These are phyloP conservation scores for Diutina siamensis DNA, from an alignment of 1,139 yeast genomes.

Conservation along the genomic window DNA sequence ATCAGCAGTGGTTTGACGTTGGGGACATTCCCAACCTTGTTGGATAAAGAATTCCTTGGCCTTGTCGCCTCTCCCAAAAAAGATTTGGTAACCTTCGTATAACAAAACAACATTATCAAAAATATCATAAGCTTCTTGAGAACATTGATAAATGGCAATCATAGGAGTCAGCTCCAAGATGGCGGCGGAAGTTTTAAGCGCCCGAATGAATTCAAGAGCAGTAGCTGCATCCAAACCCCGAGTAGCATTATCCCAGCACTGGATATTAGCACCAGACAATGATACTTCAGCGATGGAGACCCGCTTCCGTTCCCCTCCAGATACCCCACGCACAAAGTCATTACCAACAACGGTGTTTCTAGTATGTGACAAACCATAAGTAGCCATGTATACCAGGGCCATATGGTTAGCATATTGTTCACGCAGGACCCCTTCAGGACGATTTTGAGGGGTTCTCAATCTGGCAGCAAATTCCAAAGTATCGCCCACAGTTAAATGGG, in stretches of 20 bases:
- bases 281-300: slow-evolving; percentile 35
- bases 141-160: slow-evolving; percentile 19
- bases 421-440: slow-evolving; percentile 5
- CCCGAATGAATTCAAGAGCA: slow-evolving; percentile 24
- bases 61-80: slow-evolving; percentile 14
- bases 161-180: slow-evolving; percentile 17
- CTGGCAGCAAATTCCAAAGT: slow-evolving; percentile 7
- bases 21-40: slow-evolving; percentile 29
- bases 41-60: slow-evolving; percentile 16
- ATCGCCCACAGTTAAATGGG: slow-evolving; percentile 7
- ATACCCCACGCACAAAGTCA: slow-evolving; percentile 27
- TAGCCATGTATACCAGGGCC: slow-evolving; percentile 7
- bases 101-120: slow-evolving; percentile 17
- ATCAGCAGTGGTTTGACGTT: slow-evolving; percentile 53
- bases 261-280: slow-evolving; percentile 25
- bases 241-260: slow-evolving; percentile 56
- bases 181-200: slow-evolving; percentile 17
- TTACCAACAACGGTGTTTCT: slow-evolving; percentile 24
- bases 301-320: slow-evolving; percentile 36
- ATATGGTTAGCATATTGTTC: slow-evolving; percentile 7
- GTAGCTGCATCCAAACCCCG: slow-evolving; percentile 53
- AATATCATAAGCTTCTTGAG: slow-evolving; percentile 19
- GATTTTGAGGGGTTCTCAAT: slow-evolving; percentile 7
- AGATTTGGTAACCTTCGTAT: slow-evolving; percentile 19
- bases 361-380: slow-evolving; percentile 10